These are phyloP conservation scores for Terana coerulea DNA, from an alignment of 768 basidiomycete species.

Conservation along the genomic window DNA sequence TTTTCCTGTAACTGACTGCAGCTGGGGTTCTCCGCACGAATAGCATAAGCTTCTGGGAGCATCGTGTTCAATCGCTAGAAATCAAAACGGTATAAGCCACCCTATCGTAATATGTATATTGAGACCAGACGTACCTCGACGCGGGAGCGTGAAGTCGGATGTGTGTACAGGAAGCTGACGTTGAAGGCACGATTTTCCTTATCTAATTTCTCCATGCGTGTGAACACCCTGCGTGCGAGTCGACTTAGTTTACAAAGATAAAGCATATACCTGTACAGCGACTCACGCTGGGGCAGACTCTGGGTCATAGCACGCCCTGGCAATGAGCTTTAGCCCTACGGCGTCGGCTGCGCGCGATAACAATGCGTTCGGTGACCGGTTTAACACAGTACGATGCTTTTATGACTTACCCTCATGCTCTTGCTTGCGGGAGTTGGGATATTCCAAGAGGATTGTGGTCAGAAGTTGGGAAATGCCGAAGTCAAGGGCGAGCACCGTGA, in stretches of 20 bases:
- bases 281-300: slow-evolving; percentile 66
- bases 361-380: background rate
- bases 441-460: slow-evolving; percentile 51
- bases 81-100: background rate
- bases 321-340: slow-evolving; percentile 77
- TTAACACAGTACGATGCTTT: background rate
- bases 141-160: slow-evolving; percentile 71
- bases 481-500: slow-evolving; percentile 54
- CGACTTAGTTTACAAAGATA: background rate
- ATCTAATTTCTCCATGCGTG: slow-evolving; percentile 59
- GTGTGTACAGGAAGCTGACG: slow-evolving; percentile 72
- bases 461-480: slow-evolving; percentile 45
- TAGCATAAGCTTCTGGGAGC: slow-evolving; percentile 54
- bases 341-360: slow-evolving; percentile 60
- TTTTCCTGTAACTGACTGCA: slow-evolving; percentile 33
- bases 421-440: slow-evolving; percentile 80
- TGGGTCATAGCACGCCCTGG: slow-evolving; percentile 87
- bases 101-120: background rate
- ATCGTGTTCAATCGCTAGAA: slow-evolving; percentile 41
- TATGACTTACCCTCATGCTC: slow-evolving; percentile 70
- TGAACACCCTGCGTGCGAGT: slow-evolving; percentile 56
- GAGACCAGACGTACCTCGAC: slow-evolving; percentile 50
- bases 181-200: slow-evolving; percentile 25
- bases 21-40: slow-evolving; percentile 51
- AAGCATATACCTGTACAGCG: background rate